Evolutionary conservation across 1,284 basidiomycete genomes (phyloP), one percentile per base, ranked within the genome.

Genomic region (Vanrija humicola): DNA sequence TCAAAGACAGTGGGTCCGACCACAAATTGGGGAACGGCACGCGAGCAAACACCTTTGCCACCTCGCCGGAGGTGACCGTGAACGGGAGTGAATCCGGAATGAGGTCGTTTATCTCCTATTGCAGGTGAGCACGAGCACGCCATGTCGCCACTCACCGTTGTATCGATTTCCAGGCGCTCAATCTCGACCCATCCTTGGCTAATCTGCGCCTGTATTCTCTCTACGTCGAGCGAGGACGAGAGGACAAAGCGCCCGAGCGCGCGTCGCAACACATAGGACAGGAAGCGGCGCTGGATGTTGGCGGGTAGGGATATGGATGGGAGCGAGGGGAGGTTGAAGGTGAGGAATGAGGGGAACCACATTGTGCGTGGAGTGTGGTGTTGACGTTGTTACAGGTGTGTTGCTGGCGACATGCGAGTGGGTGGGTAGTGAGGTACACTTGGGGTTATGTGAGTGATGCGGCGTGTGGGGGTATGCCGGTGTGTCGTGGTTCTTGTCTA

Each of bases 191-290:
- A 86, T 15, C 94, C 94, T 45, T 86, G 88, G 8, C 89, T 87
- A 64, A 97, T 87, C 73, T 95, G 91, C 23, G 91, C 89, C 67
- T 96, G 91, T 67, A 97, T 87, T 74, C 92, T 85, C 55, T 87
- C 83, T 48, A 84, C 80, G 75, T 96, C 89, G 56, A 97, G 83
- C 66, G 93, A 90, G 12, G 90, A 90, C 23, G 88, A 88, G 67
- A 87, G 86, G 60, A 97, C 82, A 60, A 96, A 82, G 67, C 88
- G 87, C 3, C 94, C 94, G 0, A 97, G 79, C 3, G 85, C 82
- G 61, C 86, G 86, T 78, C 86, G 88, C 60, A 98, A 81, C 46
- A 92, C 79, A 73, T 92, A 97, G 3, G 90, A 90, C 28, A 97
- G 81, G 76, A 98, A 92, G 49, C 90, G 84, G 51, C 86, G 82